phyloP scores from a whole-genome alignment of 2,329 filamentous ascomycete genomes.

The Coniella lustricola region DNA sequence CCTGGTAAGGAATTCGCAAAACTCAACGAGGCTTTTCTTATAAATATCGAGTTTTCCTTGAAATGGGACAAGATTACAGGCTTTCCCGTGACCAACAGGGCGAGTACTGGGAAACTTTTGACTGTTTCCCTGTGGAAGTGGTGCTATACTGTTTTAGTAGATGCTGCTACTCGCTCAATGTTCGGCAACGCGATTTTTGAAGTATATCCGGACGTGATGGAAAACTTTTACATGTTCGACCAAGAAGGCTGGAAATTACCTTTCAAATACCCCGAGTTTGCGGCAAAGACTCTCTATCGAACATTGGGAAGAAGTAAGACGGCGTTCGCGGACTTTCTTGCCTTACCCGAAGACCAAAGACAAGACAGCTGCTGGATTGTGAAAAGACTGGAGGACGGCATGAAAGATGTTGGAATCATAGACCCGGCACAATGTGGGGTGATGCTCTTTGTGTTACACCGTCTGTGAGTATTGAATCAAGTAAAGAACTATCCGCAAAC shows the following conservation, averaged over 20 bases:
- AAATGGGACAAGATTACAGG: not conserved
- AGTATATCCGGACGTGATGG: not conserved
- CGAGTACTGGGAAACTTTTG: not conserved
- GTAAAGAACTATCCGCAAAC: not conserved
- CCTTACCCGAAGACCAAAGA: constrained; percentile 1
- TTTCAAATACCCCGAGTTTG: constrained; percentile 3
- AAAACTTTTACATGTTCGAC: constrained; percentile 3
- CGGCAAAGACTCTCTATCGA: not conserved
- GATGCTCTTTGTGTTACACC: constrained; percentile 1
- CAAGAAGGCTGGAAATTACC: constrained; percentile 5
- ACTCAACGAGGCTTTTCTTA: not conserved
- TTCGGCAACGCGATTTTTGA: constrained; percentile 1
- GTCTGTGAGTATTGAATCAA: not conserved
- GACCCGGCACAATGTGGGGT: not conserved
- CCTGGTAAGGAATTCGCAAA: not conserved
- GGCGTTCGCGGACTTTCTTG: not conserved
- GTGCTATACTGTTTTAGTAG: not conserved
- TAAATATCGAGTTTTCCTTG: not conserved
- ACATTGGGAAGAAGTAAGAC: not conserved
- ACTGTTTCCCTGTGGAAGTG: constrained; percentile 1
- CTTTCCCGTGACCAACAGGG: not conserved
- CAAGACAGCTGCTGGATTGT: constrained; percentile 1
- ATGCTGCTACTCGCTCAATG: not conserved
- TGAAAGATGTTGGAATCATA: not conserved
- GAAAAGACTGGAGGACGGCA: not conserved